These are phyloP conservation scores for Liriodendron chinense DNA, from an alignment of 164 flowering plant genomes.

Conservation along the genomic window DNA sequence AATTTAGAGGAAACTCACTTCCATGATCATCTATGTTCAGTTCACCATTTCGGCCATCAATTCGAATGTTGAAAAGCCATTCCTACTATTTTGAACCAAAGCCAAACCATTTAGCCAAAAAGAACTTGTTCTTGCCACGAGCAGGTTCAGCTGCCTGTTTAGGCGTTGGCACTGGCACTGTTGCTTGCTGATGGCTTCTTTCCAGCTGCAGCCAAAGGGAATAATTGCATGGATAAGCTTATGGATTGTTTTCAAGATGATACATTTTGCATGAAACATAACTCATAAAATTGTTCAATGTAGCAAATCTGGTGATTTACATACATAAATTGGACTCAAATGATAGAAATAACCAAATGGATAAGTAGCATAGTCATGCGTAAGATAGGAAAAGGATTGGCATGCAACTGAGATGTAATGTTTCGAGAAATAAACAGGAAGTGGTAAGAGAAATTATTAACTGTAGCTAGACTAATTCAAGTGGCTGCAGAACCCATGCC, in stretches of 20 bases:
- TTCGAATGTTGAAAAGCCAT: neutral
- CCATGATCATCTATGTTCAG: neutral
- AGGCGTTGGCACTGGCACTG: slow-evolving; percentile 26
- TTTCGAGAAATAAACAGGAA: no score
- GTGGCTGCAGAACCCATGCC: no score
- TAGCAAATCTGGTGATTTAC: no score
- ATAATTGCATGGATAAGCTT: neutral
- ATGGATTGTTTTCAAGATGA: neutral
- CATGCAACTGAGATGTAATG: no score
- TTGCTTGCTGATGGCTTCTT: neutral
- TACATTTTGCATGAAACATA: no score
- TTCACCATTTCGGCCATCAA: neutral
- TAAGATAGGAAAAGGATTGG: no score
- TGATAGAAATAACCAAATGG: no score
- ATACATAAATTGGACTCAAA: no score
- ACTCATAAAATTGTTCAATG: no score
- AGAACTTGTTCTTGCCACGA: slow-evolving; percentile 48
- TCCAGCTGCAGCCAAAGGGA: slow-evolving; percentile 7
- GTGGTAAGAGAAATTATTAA: no score
- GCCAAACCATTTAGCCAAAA: slow-evolving; percentile 57
- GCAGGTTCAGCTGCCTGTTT: slow-evolving; percentile 20
- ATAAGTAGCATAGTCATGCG: no score
- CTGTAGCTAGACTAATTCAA: no score
- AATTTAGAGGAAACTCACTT: neutral
- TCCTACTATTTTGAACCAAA: slow-evolving; percentile 40